Percentiles rank a stretch among this genome's conserved stretches.
Conservation (phyloP, 2,329 filamentous ascomycete genomes). For the Sarocladium brachiariae region DNA sequence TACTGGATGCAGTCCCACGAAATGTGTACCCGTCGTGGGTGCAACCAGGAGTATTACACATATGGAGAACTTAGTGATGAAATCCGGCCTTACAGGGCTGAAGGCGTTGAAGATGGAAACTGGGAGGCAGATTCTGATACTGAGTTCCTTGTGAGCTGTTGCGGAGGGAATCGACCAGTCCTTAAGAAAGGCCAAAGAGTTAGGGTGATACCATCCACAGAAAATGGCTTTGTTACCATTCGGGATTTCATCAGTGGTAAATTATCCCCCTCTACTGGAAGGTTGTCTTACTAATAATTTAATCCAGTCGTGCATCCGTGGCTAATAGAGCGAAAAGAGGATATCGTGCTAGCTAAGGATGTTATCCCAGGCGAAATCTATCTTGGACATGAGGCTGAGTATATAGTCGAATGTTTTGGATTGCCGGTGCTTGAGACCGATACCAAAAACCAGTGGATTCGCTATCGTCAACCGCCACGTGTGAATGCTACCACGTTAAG, state of each 20-base stretch:
- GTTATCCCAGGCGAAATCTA: neutral
- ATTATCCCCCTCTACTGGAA: neutral
- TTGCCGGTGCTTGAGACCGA: neutral
- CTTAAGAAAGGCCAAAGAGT: constrained; percentile 16
- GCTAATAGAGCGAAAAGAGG: neutral
- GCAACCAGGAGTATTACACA: constrained; percentile 13
- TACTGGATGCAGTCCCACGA: constrained; percentile 19
- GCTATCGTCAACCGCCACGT: too few relatives aligned
- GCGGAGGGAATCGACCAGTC: constrained; percentile 18
- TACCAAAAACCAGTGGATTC: neutral
- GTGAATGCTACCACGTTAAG: too few relatives aligned
- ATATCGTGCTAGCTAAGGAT: neutral
- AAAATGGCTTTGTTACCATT: constrained; percentile 19
- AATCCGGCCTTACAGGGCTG: constrained; percentile 13
- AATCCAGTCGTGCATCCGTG: neutral
- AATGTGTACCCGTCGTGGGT: constrained; percentile 12
- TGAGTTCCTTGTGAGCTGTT: constrained; percentile 19
- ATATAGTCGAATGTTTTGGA: neutral
- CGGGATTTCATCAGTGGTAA: constrained; percentile 17
- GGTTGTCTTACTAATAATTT: neutral
- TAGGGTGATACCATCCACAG: constrained; percentile 16
- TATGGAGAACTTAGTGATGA: constrained; percentile 17
- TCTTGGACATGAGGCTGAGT: neutral
- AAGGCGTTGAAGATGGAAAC: constrained; percentile 17
- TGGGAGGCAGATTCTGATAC: constrained; percentile 19